Evolutionary conservation across 2,329 filamentous ascomycete genomes (phyloP).

Genomic region (Fusarium sp.): DNA sequence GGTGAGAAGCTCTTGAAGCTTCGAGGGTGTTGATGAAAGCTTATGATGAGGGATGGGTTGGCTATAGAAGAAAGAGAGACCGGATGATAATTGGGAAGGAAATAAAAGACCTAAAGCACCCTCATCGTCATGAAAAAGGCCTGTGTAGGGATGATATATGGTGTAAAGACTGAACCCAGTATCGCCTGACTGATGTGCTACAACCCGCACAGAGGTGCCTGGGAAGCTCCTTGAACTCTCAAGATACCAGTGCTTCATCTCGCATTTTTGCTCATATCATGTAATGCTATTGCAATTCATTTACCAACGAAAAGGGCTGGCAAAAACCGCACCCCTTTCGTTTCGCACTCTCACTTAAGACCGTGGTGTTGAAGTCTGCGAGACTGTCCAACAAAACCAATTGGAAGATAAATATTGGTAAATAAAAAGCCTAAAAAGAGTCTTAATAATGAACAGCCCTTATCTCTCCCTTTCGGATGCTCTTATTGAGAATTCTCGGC

Average conservation of each 20-base stretch:
- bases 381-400: background rate
- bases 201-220: background rate
- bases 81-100: background rate
- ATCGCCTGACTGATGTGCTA: background rate
- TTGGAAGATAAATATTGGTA: background rate
- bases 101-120: too few relatives aligned
- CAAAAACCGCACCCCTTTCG: background rate
- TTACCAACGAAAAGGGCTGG: background rate
- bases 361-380: background rate
- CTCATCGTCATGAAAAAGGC: background rate
- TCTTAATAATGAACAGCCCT: accelerated
- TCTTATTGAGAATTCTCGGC: background rate
- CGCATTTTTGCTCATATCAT: background rate
- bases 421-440: too few relatives aligned
- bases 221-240: background rate
- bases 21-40: background rate
- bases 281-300: background rate
- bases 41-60: background rate
- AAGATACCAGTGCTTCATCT: background rate
- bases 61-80: background rate
- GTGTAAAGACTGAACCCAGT: background rate
- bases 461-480: background rate
- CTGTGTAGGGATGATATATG: background rate
- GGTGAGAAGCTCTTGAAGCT: background rate
- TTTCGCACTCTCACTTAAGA: background rate